These are phyloP conservation scores for Mediolabrus comicus DNA, from an alignment of 108 stramenopile species.

Conservation along the genomic window DNA sequence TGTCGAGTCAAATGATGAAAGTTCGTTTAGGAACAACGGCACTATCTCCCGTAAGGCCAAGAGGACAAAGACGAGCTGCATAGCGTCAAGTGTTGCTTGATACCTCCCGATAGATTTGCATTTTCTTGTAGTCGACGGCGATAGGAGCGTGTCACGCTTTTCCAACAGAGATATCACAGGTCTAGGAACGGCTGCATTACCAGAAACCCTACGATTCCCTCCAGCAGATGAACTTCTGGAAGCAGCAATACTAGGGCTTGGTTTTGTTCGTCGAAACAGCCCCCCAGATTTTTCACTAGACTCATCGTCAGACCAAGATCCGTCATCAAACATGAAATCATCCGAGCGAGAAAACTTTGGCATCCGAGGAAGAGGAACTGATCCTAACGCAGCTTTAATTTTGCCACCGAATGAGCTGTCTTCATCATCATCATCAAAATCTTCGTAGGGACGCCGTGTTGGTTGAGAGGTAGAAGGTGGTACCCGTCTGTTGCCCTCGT, in stretches of 20 bases:
- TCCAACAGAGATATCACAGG: constrained; percentile 34
- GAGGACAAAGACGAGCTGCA: constrained; percentile 43
- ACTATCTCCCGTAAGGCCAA: constrained; percentile 39
- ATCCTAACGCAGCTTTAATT: constrained; percentile 33
- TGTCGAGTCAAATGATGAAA: background rate
- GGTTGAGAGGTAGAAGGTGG: constrained; percentile 4
- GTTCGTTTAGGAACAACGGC: constrained; percentile 20
- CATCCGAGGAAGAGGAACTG: constrained; percentile 29
- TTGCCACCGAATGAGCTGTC: constrained; percentile 31
- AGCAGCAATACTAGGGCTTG: background rate
- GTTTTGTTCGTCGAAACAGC: background rate
- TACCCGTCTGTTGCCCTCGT: no score
- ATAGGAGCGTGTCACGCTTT: constrained; percentile 34
- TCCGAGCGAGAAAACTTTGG: constrained; percentile 17
- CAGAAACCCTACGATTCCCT: background rate
- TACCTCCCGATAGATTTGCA: constrained; percentile 51
- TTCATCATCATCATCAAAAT: constrained; percentile 39
- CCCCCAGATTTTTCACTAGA: constrained; percentile 2
- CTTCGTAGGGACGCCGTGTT: background rate
- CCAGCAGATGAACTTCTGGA: background rate
- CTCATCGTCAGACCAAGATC: constrained; percentile 48
- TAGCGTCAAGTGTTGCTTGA: constrained; percentile 52
- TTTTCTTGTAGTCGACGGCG: constrained; percentile 8
- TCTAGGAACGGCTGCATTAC: constrained; percentile 11
- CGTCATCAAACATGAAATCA: constrained; percentile 26